These are phyloP conservation scores for Lolium perenne DNA, from an alignment of 176 grass and related monocot genomes.

Conservation along the genomic window DNA sequence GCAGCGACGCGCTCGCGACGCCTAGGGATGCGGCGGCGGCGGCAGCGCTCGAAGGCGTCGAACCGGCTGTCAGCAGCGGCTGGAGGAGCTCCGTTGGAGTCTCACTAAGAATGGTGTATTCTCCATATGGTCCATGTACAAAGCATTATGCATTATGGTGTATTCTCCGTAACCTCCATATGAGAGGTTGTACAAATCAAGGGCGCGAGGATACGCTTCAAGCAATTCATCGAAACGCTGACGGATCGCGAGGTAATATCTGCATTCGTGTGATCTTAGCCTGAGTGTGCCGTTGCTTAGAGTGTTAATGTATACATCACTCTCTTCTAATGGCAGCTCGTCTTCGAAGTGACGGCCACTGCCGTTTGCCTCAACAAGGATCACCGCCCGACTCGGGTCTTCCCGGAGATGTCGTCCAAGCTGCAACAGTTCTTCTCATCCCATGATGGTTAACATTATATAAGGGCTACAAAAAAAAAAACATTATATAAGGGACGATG, in stretches of 20 bases:
- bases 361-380: conserved; percentile 53
- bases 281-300: not conserved
- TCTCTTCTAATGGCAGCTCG: conserved; percentile 53
- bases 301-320: not conserved
- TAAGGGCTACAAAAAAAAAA: too few relatives aligned
- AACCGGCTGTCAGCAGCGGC: too few relatives aligned
- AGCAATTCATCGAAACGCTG: conserved; percentile 68
- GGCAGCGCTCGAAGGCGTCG: too few relatives aligned
- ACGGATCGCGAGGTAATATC: conserved; percentile 52
- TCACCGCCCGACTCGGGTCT: conserved; percentile 58
- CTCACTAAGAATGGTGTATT: too few relatives aligned
- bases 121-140: too few relatives aligned
- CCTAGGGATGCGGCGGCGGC: too few relatives aligned
- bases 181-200: conserved; percentile 42
- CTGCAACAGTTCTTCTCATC: not conserved
- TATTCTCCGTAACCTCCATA: too few relatives aligned
- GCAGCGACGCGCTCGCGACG: too few relatives aligned
- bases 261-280: not conserved
- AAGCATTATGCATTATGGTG: too few relatives aligned
- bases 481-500: too few relatives aligned
- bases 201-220: conserved; percentile 42
- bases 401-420: conserved; percentile 56
- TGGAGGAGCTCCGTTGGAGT: too few relatives aligned
- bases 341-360: conserved; percentile 62
- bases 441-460: too few relatives aligned